Conservation (phyloP, 805 yeast genomes). For the Torulaspora franciscae region DNA sequence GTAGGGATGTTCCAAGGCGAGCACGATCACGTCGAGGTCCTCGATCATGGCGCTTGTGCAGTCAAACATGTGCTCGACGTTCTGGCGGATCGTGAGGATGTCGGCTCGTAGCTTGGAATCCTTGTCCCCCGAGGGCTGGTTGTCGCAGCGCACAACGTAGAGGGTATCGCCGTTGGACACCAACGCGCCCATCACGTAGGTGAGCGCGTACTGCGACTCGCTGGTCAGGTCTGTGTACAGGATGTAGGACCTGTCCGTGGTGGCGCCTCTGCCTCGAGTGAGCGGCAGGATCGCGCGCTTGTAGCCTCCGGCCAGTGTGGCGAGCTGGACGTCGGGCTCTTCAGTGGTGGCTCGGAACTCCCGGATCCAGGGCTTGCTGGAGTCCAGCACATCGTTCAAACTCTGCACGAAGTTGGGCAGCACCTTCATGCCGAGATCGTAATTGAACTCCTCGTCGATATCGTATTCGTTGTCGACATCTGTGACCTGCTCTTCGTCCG, state of each 20-base stretch:
- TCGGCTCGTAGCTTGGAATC: constrained; percentile 14
- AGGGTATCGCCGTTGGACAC: constrained; percentile 77
- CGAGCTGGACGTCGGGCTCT: constrained; percentile 32
- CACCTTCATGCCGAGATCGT: constrained; percentile 33
- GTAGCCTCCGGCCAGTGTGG: constrained; percentile 28
- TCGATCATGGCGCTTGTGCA: constrained; percentile 28
- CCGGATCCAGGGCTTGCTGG: constrained; percentile 32
- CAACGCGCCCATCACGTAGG: constrained; percentile 84
- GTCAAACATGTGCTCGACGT: constrained; percentile 28
- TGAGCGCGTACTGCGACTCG: constrained; percentile 77
- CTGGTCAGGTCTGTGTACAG: constrained; percentile 79
- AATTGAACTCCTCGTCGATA: constrained; percentile 31
- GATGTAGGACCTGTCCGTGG: constrained; percentile 51
- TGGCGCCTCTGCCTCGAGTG: constrained; percentile 15
- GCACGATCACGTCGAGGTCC: constrained; percentile 30
- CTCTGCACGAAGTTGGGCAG: constrained; percentile 32
- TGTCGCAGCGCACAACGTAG: constrained; percentile 49
- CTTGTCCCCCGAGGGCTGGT: constrained; percentile 5
- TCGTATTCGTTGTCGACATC: constrained; percentile 35
- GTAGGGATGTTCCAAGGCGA: constrained; percentile 37
- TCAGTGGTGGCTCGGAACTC: constrained; percentile 32
- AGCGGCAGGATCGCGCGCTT: constrained; percentile 24
- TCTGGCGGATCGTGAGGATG: constrained; percentile 17
- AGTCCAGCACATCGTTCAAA: constrained; percentile 28
- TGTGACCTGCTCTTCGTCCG: constrained; percentile 40